Evolutionary conservation across 225 moss, liverwort and hornwort species (phyloP).

Genomic region (Pseudoscleropodium purum): DNA sequence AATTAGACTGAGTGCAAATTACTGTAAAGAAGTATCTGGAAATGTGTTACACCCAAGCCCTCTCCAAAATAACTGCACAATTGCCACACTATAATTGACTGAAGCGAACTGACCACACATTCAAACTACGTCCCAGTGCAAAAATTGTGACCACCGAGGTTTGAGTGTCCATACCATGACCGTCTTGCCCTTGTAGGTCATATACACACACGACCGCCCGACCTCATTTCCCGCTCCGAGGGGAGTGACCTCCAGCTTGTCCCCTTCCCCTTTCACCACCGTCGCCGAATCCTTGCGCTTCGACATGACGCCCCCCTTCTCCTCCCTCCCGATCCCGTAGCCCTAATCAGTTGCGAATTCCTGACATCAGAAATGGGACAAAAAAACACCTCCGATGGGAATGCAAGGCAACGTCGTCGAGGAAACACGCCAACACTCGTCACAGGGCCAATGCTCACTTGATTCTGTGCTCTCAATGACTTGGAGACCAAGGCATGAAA

Average conservation of each 20-base stretch:
- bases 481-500: neutral
- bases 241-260: slow-evolving; percentile 90
- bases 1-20: neutral
- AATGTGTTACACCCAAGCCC: neutral
- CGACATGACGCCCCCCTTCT: slow-evolving; percentile 36
- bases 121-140: neutral
- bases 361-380: neutral
- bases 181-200: slow-evolving; percentile 99
- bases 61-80: neutral
- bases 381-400: neutral
- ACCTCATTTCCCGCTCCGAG: slow-evolving; percentile 96
- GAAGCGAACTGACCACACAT: neutral
- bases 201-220: slow-evolving; percentile 89
- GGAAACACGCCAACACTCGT: neutral
- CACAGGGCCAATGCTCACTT: neutral
- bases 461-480: neutral
- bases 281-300: slow-evolving; percentile 75
- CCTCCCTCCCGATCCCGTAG: neutral
- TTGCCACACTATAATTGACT: neutral
- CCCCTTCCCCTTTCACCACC: slow-evolving; percentile 51
- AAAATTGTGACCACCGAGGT: neutral
- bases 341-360: neutral
- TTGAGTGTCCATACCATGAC: slow-evolving; percentile 43
- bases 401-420: neutral
- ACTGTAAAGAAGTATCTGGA: neutral